Percentiles rank a stretch among this genome's conserved stretches.
These are phyloP conservation scores for Trypanosoma mega DNA, from an alignment of 208 protist genomes.

Conservation along the genomic window DNA sequence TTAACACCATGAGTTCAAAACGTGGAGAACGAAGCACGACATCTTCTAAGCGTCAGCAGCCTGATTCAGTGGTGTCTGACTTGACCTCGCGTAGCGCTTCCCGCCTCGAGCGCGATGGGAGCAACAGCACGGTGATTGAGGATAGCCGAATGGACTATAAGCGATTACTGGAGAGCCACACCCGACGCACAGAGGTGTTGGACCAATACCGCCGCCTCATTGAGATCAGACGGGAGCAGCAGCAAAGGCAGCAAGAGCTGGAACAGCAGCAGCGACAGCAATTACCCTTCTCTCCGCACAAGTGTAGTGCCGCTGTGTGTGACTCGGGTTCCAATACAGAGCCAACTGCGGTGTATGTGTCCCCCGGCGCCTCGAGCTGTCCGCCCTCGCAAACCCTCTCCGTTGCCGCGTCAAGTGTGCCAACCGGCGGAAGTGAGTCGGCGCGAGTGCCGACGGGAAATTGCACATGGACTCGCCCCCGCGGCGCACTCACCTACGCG, in stretches of 20 bases:
- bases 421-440: background rate
- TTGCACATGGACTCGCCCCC: conserved; percentile 16
- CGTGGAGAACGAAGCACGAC: too few species aligned
- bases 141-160: conserved; percentile 42
- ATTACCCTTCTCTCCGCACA: background rate
- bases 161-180: conserved; percentile 43
- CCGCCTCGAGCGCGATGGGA: background rate
- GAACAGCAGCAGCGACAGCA: conserved; percentile 17
- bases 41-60: too few species aligned
- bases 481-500: background rate
- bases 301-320: background rate
- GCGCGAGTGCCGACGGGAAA: background rate
- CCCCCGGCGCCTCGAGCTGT: background rate
- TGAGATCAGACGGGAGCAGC: conserved; percentile 16
- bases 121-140: background rate
- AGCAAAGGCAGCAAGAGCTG: conserved; percentile 7
- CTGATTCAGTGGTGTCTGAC: too few species aligned
- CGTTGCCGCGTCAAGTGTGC: background rate
- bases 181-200: conserved; percentile 45
- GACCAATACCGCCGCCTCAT: conserved; percentile 67
- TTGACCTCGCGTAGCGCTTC: conserved; percentile 1
- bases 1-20: too few species aligned
- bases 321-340: background rate
- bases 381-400: background rate
- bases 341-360: background rate